Percentiles rank a stretch among this genome's conserved stretches.
Evolutionary conservation across 306 rosid species (phyloP).

Genomic region (Luffa aegyptiaca): DNA sequence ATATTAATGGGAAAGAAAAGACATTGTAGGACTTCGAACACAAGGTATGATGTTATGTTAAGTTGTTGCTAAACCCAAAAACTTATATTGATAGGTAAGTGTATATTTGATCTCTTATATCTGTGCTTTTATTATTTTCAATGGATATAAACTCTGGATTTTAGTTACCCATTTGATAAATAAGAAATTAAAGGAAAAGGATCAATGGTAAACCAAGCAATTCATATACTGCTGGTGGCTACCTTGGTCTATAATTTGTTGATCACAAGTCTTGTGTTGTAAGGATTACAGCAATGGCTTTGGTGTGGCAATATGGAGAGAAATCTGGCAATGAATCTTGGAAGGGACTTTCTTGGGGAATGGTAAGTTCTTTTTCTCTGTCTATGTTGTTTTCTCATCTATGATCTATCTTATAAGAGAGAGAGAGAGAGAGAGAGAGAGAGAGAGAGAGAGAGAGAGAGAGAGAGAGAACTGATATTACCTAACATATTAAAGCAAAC

Average conservation of each 20-base stretch:
- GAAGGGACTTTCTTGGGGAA: slow-evolving; percentile 98
- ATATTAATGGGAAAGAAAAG: neutral
- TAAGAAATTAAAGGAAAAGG: neutral
- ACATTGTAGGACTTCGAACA: no score
- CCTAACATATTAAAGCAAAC: neutral
- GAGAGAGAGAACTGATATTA: neutral
- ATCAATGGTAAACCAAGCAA: neutral
- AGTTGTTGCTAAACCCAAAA: no score
- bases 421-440: neutral
- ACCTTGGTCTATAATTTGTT: neutral
- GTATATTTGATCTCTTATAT: neutral
- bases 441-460: neutral
- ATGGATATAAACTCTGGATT: neutral
- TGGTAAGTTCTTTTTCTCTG: slow-evolving; percentile 38
- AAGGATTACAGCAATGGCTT: slow-evolving; percentile 87
- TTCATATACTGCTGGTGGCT: neutral
- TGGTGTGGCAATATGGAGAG: slow-evolving; percentile 93
- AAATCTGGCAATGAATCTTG: slow-evolving; percentile 64
- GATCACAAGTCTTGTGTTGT: neutral
- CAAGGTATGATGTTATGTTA: neutral
- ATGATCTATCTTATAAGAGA: neutral
- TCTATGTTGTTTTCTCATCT: neutral
- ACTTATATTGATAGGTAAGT: neutral
- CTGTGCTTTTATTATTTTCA: neutral
- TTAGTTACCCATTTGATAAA: neutral